These are phyloP conservation scores for Beauveria sp. DNA, from an alignment of 2,329 filamentous ascomycete genomes.

Conservation along the genomic window DNA sequence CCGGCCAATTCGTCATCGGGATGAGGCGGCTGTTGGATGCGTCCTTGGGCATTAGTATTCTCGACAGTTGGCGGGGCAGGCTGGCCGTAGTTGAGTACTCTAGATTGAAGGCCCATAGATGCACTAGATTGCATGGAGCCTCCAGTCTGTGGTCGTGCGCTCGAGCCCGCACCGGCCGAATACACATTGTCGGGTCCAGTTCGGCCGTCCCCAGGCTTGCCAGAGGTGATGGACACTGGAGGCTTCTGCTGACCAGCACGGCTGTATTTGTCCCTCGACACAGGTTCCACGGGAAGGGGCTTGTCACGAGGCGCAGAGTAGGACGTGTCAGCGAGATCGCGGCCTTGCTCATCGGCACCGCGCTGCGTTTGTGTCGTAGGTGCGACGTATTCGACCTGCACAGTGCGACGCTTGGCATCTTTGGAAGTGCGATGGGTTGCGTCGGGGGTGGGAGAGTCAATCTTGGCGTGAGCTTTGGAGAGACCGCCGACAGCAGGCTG, in stretches of 20 bases:
- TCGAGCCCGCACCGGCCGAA: slow-evolving; percentile 35
- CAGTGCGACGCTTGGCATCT: slow-evolving; percentile 86
- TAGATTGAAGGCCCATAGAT: slow-evolving; percentile 59
- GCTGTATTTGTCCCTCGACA: slow-evolving; percentile 18
- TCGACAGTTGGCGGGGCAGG: slow-evolving; percentile 81
- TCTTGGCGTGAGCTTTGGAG: slow-evolving; percentile 64
- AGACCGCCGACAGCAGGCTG: slow-evolving; percentile 53
- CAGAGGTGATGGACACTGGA: slow-evolving; percentile 12
- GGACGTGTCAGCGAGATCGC: slow-evolving; percentile 34
- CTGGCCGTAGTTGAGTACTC: slow-evolving; percentile 64
- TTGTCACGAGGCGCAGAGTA: slow-evolving; percentile 42
- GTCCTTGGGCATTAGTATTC: slow-evolving; percentile 80
- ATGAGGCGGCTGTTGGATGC: slow-evolving; percentile 67
- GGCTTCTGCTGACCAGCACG: slow-evolving; percentile 19
- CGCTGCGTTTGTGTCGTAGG: slow-evolving; percentile 80
- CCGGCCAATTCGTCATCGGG: slow-evolving; percentile 55
- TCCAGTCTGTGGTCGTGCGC: slow-evolving; percentile 66
- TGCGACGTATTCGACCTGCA: slow-evolving; percentile 96
- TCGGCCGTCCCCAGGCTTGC: slow-evolving; percentile 19
- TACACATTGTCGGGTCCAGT: slow-evolving; percentile 32
- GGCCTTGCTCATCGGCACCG: slow-evolving; percentile 38
- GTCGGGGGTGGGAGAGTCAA: slow-evolving; percentile 53
- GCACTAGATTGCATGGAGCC: slow-evolving; percentile 65
- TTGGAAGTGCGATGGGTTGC: slow-evolving; percentile 55
- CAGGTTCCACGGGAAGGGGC: slow-evolving; percentile 50